Evolutionary conservation across 768 basidiomycete species (phyloP), one percentile per base, ranked within the genome.

Genomic region (Stropharia rugosoannulata): DNA sequence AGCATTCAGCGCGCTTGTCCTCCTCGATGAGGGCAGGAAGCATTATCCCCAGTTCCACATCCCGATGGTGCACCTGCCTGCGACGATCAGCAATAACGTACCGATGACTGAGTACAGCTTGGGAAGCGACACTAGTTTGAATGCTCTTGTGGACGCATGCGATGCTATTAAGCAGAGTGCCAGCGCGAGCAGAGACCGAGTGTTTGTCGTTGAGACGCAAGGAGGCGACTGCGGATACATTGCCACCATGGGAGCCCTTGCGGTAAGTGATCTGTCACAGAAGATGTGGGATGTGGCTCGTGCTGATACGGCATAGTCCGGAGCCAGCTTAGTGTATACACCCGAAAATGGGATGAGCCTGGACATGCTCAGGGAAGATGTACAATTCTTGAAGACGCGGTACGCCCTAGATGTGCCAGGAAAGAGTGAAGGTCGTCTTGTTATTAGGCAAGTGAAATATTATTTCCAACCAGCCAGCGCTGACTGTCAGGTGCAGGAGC

Each of bases 111-210:
- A 98, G 68, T 93, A 91, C 73, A 95, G 93, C 69, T 74, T 99
- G 57, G 97, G 97, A 44, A 90, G 87, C 63, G 97, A 99, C 67
- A 99, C 97, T n/a, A 92, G 90, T 70, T 76, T 99, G 79, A 99
- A 98, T 70, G 95, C 95, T 2, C 79, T 99, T 29, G 95, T 98
- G 51, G 93, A 95, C 58, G 97, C 97, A 5, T 98, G 96, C 68
- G 97, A 99, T 72, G 87, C 95, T 40, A 98, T 99, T 75, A 97
- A 95, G 75, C 97, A 99, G 79, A 95, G 93, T 66, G 97, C 97
- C 9, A 91, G 91, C 53, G 96, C 97, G 4, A 97, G 94, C 66
- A 73, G 97, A 59, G 95, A 98, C 70, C 79, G 97, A 41, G 97
- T 98, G 56, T 99, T 99, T 68, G 90, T 98, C 1, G 93, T 99